These are phyloP conservation scores for Tilletia caries DNA, from an alignment of 1,284 basidiomycete genomes.

Conservation along the genomic window DNA sequence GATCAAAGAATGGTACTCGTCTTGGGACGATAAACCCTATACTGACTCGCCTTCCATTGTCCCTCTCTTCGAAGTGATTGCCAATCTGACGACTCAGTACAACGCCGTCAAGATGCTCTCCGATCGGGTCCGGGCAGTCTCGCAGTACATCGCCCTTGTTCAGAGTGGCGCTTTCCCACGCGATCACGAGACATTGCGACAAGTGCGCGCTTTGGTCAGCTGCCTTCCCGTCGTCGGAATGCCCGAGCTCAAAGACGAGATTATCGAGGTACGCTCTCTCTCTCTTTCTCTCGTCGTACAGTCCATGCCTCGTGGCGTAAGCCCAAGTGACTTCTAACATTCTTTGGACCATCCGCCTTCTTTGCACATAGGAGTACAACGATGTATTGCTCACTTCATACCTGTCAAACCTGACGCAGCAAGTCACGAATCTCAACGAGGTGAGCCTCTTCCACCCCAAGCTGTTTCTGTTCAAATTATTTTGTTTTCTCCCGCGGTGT, in stretches of 20 bases:
- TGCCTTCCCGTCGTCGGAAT: constrained; percentile 56
- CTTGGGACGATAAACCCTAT: too few relatives aligned
- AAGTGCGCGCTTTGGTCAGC: constrained; percentile 77
- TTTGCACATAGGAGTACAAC: constrained; percentile 72
- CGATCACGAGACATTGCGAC: constrained; percentile 70
- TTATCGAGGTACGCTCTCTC: constrained; percentile 23
- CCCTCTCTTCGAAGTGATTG: constrained; percentile 66
- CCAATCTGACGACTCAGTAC: constrained; percentile 81
- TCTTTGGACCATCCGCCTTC: background rate
- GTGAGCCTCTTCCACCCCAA: too few relatives aligned
- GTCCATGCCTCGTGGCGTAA: too few relatives aligned
- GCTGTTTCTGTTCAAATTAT: background rate
- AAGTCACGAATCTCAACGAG: constrained; percentile 79
- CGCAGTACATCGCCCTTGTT: constrained; percentile 63
- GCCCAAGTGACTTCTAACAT: background rate
- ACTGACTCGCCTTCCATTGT: background rate
- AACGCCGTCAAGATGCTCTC: constrained; percentile 94
- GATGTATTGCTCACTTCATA: constrained; percentile 90
- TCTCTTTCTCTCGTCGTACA: background rate
- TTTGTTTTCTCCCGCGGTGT: background rate
- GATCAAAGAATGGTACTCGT: too few relatives aligned
- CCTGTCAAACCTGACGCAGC: constrained; percentile 80
- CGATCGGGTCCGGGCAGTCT: constrained; percentile 77
- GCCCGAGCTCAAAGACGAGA: constrained; percentile 34
- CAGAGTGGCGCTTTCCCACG: constrained; percentile 24